Evolutionary conservation across 345 rosid species (phyloP).

Genomic region (Stellera chamaejasme): DNA sequence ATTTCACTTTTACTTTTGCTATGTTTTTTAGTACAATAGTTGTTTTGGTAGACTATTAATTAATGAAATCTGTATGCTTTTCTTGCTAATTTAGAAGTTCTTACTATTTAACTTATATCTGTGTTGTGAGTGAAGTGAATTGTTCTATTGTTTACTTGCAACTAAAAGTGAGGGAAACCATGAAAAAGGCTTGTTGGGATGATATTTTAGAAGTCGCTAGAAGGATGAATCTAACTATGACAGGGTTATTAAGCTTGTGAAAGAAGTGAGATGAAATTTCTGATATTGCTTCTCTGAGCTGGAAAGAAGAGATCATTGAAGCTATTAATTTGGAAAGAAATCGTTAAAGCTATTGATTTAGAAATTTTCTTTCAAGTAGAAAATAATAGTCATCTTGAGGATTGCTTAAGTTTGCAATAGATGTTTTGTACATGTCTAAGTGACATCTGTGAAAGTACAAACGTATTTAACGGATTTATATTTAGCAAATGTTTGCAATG

Average conservation of each 20-base stretch:
- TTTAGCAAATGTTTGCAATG: too few relatives aligned
- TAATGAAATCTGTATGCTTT: too few relatives aligned
- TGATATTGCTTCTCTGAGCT: conserved; percentile 75
- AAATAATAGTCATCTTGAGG: background rate
- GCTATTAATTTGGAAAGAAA: conserved; percentile 35
- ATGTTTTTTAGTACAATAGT: too few relatives aligned
- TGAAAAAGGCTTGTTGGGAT: conserved; percentile 96
- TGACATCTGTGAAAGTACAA: too few relatives aligned
- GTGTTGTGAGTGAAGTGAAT: background rate
- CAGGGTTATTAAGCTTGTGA: conserved; percentile 59
- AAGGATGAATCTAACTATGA: conserved; percentile 53
- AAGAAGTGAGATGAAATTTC: conserved; percentile 84
- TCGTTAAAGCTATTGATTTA: background rate
- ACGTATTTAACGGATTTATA: too few relatives aligned
- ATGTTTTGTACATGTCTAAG: too few relatives aligned
- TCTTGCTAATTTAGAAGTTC: background rate
- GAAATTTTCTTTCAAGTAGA: conserved; percentile 73
- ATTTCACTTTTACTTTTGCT: too few relatives aligned
- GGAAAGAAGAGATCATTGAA: conserved; percentile 68
- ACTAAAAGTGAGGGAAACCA: conserved; percentile 59
- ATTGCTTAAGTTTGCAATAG: background rate
- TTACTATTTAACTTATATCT: background rate
- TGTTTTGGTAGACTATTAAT: too few relatives aligned
- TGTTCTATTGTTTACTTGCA: conserved; percentile 16
- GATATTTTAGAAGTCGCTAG: conserved; percentile 55